phyloP scores from a whole-genome alignment of 2,329 filamentous ascomycete genomes.

The Calonectria pseudoturangicola region DNA sequence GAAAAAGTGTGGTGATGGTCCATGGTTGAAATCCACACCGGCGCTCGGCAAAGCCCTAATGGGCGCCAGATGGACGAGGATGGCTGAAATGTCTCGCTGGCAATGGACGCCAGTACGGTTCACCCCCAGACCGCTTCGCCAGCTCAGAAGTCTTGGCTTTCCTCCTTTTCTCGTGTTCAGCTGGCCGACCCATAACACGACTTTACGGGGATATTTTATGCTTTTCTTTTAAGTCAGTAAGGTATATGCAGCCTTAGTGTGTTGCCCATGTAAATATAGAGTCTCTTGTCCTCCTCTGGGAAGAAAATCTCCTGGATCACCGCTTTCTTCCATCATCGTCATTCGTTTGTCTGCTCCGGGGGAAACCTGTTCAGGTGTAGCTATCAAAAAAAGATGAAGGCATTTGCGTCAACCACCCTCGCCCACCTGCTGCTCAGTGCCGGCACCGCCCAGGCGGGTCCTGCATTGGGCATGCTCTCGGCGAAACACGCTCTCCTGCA shows the following conservation, averaged over 20 bases:
- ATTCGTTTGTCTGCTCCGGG: conserved; percentile 42
- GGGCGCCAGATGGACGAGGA: not conserved
- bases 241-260: conserved; percentile 41
- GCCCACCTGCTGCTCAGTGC: conserved; percentile 45
- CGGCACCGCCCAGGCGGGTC: conserved; percentile 47
- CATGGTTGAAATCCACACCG: conserved; percentile 28
- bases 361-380: not conserved
- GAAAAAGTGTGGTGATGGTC: conserved; percentile 1
- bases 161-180: conserved; percentile 49
- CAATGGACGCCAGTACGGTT: conserved; percentile 33
- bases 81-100: conserved; percentile 38
- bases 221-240: conserved; percentile 26
- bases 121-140: conserved; percentile 26
- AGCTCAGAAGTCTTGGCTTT: conserved; percentile 39
- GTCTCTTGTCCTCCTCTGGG: conserved; percentile 38
- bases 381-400: conserved; percentile 48
- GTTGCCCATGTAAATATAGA: conserved; percentile 50
- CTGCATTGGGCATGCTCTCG: conserved; percentile 44
- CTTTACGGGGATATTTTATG: conserved; percentile 16
- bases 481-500: conserved; percentile 42
- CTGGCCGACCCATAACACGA: conserved; percentile 38
- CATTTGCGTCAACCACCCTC: conserved; percentile 38
- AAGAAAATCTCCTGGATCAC: conserved; percentile 32
- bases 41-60: conserved; percentile 1
- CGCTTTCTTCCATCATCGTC: conserved; percentile 33